Conservation (phyloP, 2,329 filamentous ascomycete species). For the Penicillium sp. region DNA sequence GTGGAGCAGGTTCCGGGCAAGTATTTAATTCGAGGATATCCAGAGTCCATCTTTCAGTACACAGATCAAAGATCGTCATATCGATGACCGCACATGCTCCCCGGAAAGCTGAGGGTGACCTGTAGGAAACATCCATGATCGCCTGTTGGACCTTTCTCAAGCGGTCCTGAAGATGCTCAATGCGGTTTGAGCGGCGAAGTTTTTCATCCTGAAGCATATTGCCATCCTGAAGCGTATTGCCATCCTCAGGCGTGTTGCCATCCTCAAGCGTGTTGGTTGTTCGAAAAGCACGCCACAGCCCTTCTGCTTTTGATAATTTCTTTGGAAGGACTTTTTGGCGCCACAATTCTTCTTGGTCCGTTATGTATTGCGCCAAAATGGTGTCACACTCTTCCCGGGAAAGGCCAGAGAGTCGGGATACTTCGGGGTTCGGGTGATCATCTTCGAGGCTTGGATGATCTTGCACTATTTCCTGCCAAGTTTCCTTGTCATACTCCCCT, state of each 20-base stretch:
- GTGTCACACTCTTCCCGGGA: conserved; percentile 49
- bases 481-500: conserved; percentile 59
- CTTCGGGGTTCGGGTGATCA: conserved; percentile 39
- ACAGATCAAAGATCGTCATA: conserved; percentile 61
- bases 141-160: conserved; percentile 57
- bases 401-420: conserved; percentile 31
- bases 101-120: conserved; percentile 54
- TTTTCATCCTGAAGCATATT: not conserved
- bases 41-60: conserved; percentile 47
- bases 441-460: conserved; percentile 42
- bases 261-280: not conserved
- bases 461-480: conserved; percentile 53
- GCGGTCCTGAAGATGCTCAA: conserved; percentile 45
- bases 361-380: conserved; percentile 57
- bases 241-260: no score
- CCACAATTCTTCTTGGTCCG: conserved; percentile 57
- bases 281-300: conserved; percentile 56
- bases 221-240: no score
- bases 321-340: conserved; percentile 57
- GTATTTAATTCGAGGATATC: conserved; percentile 38
- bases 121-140: conserved; percentile 54
- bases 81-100: conserved; percentile 62
- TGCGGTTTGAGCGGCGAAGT: not conserved
- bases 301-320: conserved; percentile 57
- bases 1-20: conserved; percentile 28